Percentiles rank a stretch among this genome's conserved stretches.
These are phyloP conservation scores for Phylloporus sp. DNA, from an alignment of 768 basidiomycete species.

Conservation along the genomic window DNA sequence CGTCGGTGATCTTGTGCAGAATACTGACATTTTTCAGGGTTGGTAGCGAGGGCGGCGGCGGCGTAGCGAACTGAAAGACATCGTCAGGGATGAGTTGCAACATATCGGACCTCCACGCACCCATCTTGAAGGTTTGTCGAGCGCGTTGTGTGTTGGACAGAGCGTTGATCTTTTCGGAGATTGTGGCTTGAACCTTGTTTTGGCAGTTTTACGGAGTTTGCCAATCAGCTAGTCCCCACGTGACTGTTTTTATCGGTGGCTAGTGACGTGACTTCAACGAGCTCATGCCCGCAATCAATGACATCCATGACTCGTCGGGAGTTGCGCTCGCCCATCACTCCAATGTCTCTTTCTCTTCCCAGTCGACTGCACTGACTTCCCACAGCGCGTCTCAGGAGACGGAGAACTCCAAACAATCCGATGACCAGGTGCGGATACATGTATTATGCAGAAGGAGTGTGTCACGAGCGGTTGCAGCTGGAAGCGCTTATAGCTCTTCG, in stretches of 20 bases:
- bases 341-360: constrained; percentile 30
- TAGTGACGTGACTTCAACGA: background rate
- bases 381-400: constrained; percentile 22
- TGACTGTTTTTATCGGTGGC: background rate
- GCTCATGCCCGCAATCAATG: constrained; percentile 29
- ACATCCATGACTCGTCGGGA: constrained; percentile 24
- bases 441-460: background rate
- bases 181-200: constrained; percentile 34
- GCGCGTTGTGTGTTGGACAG: constrained; percentile 38
- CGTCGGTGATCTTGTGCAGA: background rate
- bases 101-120: constrained; percentile 40
- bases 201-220: constrained; percentile 26
- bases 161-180: constrained; percentile 37
- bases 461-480: constrained; percentile 42
- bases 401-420: constrained; percentile 17
- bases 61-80: constrained; percentile 81
- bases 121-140: constrained; percentile 58
- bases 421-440: constrained; percentile 29
- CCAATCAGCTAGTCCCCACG: constrained; percentile 11
- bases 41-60: constrained; percentile 77
- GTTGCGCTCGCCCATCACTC: constrained; percentile 17
- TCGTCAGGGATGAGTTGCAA: constrained; percentile 17
- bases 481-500: constrained; percentile 65
- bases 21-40: constrained; percentile 91
- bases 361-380: constrained; percentile 26